Evolutionary conservation across 2,329 filamentous ascomycete genomes (phyloP).

Genomic region (Pyrenophora teres): DNA sequence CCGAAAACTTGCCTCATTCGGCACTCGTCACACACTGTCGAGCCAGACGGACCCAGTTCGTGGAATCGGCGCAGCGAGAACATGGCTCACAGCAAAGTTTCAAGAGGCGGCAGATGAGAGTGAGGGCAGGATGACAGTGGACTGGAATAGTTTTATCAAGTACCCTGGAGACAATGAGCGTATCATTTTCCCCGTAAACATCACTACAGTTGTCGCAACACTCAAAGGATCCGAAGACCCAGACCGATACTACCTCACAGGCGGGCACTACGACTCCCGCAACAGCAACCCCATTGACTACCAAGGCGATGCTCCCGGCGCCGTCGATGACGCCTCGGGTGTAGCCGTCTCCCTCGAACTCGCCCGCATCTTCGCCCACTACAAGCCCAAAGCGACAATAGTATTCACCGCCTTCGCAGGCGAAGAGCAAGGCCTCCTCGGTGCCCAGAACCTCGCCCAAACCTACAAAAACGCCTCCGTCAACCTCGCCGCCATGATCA

Average conservation of each 20-base stretch:
- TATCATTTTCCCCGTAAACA: slow-evolving; percentile 55
- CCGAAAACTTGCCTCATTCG: slow-evolving; percentile 57
- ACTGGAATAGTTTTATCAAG: slow-evolving; percentile 55
- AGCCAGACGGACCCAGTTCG: slow-evolving; percentile 54
- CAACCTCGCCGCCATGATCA: slow-evolving; percentile 60
- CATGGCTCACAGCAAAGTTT: slow-evolving; percentile 58
- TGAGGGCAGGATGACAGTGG: slow-evolving; percentile 56
- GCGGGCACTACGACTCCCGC: slow-evolving; percentile 60
- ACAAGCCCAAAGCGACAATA: slow-evolving; percentile 55
- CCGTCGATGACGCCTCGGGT: slow-evolving; percentile 56
- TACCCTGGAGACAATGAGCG: slow-evolving; percentile 43
- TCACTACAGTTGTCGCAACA: slow-evolving; percentile 54
- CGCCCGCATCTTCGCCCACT: slow-evolving; percentile 55
- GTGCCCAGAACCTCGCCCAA: slow-evolving; percentile 55
- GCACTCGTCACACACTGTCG: slow-evolving; percentile 60
- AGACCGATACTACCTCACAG: slow-evolving; percentile 56
- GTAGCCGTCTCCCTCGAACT: slow-evolving; percentile 56
- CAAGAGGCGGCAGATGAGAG: slow-evolving; percentile 51
- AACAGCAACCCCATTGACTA: slow-evolving; percentile 56
- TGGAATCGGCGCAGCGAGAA: slow-evolving; percentile 60
- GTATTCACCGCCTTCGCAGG: slow-evolving; percentile 60
- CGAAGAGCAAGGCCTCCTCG: slow-evolving; percentile 61
- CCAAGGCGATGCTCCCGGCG: slow-evolving; percentile 57
- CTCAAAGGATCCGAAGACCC: slow-evolving; percentile 55
- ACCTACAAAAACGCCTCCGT: slow-evolving; percentile 55